These are phyloP conservation scores for Neospermospora avenae DNA, from an alignment of 2,329 filamentous ascomycete genomes.

Conservation along the genomic window DNA sequence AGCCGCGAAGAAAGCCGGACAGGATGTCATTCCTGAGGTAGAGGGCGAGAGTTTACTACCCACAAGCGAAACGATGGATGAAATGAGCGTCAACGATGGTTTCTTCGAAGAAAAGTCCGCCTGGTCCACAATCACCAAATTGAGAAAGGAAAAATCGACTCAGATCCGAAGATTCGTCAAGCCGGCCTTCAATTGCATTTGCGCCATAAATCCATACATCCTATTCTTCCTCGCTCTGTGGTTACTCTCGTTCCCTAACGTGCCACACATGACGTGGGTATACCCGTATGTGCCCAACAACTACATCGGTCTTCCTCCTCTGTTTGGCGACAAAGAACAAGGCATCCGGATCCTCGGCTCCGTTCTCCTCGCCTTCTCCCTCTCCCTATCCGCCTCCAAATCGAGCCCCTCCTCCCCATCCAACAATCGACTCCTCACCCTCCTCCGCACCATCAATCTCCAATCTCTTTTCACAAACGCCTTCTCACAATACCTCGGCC, in stretches of 20 bases:
- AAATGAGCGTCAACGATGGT: background rate
- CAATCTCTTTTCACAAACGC: constrained; percentile 4
- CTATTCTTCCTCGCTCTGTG: constrained; percentile 8
- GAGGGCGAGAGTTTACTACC: background rate
- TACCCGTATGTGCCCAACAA: background rate
- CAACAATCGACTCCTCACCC: background rate
- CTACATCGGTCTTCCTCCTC: background rate
- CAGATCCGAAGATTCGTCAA: background rate
- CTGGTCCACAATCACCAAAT: background rate
- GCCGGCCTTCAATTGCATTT: background rate
- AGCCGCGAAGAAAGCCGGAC: background rate
- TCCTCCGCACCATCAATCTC: background rate
- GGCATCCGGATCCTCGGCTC: constrained; percentile 6
- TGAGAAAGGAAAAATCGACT: background rate
- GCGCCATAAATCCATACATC: background rate
- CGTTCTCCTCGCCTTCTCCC: constrained; percentile 1
- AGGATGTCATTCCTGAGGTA: background rate
- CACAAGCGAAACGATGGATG: background rate
- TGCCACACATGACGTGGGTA: background rate
- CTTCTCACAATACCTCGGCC: constrained; percentile 10
- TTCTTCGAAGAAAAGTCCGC: background rate
- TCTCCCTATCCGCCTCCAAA: background rate
- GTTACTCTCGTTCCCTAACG: constrained; percentile 7
- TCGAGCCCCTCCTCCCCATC: background rate
- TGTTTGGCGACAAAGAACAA: background rate